Evolutionary conservation across 768 basidiomycete genomes (phyloP).

Genomic region (Russula ochroleuca): DNA sequence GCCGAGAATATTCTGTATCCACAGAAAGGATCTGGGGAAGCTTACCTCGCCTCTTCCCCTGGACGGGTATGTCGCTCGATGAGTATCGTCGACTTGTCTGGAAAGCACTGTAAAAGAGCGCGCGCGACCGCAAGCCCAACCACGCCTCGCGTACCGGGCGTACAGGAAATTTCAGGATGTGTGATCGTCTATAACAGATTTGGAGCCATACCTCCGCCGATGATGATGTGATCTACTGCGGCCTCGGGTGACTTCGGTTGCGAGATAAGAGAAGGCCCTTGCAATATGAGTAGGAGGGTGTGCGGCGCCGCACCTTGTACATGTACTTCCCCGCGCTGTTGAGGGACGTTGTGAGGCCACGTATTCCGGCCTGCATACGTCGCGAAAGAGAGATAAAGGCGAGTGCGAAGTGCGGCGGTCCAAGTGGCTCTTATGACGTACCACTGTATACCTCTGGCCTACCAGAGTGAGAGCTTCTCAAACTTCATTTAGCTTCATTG

Average conservation of each 20-base stretch:
- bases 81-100: constrained; percentile 67
- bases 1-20: neutral
- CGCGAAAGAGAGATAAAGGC: neutral
- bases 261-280: constrained; percentile 7
- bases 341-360: constrained; percentile 48
- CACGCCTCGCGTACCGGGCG: constrained; percentile 47
- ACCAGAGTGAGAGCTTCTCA: no score
- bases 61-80: constrained; percentile 70
- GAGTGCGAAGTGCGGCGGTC: neutral
- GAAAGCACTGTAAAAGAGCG: constrained; percentile 59
- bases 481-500: no score
- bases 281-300: neutral
- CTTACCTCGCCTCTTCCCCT: constrained; percentile 84
- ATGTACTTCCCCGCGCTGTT: constrained; percentile 56
- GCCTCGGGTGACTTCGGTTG: constrained; percentile 55
- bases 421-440: no score
- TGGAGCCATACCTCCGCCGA: constrained; percentile 71
- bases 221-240: constrained; percentile 75
- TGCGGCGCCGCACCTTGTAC: constrained; percentile 51
- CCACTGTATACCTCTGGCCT: no score
- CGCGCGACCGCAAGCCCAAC: constrained; percentile 86
- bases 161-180: neutral
- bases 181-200: neutral
- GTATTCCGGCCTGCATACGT: constrained; percentile 7
- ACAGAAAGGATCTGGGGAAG: constrained; percentile 5